A percentile compares a stretch with the other conserved stretches of the same genome.
Conservation (phyloP, 768 basidiomycete genomes). For the Lactarius indigo region DNA sequence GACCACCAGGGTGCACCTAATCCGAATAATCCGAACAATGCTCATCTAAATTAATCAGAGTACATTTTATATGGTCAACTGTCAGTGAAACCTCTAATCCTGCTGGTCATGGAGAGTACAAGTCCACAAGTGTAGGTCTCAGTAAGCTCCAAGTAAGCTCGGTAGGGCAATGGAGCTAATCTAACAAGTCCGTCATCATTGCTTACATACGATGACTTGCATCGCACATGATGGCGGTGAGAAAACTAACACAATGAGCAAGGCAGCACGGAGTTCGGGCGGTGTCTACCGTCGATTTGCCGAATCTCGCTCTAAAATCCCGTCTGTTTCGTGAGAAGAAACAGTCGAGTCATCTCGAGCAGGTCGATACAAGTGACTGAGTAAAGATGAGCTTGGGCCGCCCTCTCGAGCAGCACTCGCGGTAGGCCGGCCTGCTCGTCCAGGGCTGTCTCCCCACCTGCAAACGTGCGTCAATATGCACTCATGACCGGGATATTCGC, state of each 20-base stretch:
- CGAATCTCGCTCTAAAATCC: not conserved
- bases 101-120: not conserved
- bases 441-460: conserved; percentile 8
- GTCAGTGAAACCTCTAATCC: not conserved
- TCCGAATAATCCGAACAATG: not conserved
- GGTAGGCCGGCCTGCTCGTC: not conserved
- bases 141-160: not conserved
- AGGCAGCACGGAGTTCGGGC: not conserved
- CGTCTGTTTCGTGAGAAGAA: not conserved
- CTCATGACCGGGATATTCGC: not conserved
- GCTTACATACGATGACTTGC: not conserved
- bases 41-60: not conserved
- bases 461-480: not conserved
- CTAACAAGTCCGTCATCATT: not conserved
- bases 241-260: not conserved
- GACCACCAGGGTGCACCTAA: not conserved
- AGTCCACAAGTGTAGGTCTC: not conserved
- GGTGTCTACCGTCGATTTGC: not conserved
- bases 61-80: not conserved
- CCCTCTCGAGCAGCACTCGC: not conserved
- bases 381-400: conserved; percentile 2
- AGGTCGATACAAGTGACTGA: conserved; percentile 5
- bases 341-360: not conserved
- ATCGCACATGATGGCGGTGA: not conserved
- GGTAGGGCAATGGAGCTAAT: not conserved